Percentiles rank a stretch among this genome's conserved stretches.
phyloP scores from a whole-genome alignment of 2,329 filamentous ascomycete species.

The Juglanconis oblonga region DNA sequence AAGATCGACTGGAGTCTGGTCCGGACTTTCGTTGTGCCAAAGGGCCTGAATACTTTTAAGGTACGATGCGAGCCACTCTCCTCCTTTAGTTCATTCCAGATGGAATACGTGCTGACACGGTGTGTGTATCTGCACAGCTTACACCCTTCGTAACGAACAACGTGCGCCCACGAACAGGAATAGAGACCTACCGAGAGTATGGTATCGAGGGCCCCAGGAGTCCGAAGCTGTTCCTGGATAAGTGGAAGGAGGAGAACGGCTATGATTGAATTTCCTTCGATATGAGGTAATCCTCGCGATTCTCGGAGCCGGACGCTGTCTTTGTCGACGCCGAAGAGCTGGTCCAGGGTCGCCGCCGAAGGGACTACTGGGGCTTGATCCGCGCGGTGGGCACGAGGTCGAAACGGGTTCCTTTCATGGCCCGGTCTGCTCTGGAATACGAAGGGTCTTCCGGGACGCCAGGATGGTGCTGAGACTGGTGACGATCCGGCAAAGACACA shows the following conservation, averaged over 20 bases:
- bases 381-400: too few species aligned
- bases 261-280: constrained; percentile 41
- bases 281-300: background rate
- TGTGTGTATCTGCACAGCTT: constrained; percentile 48
- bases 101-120: constrained; percentile 16
- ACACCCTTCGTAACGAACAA: constrained; percentile 72
- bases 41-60: constrained; percentile 66
- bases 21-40: constrained; percentile 82
- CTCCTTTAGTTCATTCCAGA: too few species aligned
- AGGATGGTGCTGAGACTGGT: too few species aligned
- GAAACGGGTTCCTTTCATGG: too few species aligned
- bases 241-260: constrained; percentile 68
- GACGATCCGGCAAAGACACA: too few species aligned
- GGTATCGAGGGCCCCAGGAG: constrained; percentile 53
- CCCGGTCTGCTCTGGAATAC: too few species aligned
- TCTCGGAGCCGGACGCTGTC: background rate
- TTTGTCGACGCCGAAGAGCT: background rate
- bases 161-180: constrained; percentile 43
- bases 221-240: constrained; percentile 59
- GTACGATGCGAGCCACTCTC: constrained; percentile 41
- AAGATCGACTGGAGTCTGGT: constrained; percentile 82
- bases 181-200: constrained; percentile 13
- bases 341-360: background rate
- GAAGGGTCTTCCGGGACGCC: too few species aligned
- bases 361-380: too few species aligned